Percentiles rank a stretch among this genome's conserved stretches.
Conservation (phyloP, 2,329 filamentous ascomycete genomes). For the Teratosphaeria epicoccoides region DNA sequence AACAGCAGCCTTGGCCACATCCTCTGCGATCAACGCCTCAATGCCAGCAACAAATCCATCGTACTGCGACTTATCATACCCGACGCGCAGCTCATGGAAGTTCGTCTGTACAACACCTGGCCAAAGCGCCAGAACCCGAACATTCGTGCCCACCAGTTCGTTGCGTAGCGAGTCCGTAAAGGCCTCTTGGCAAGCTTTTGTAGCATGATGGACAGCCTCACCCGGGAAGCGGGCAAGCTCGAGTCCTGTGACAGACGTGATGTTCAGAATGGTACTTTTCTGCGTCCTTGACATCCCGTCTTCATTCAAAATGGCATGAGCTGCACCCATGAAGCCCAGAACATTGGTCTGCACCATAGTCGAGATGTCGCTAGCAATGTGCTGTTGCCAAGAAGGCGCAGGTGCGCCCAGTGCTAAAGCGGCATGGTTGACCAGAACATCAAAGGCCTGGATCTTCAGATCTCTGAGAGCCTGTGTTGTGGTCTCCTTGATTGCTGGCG, state of each 20-base stretch:
- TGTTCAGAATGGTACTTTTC: constrained; percentile 38
- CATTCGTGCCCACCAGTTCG: constrained; percentile 38
- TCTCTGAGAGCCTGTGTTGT: constrained; percentile 25
- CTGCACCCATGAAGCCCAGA: constrained; percentile 38
- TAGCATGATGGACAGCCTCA: constrained; percentile 40
- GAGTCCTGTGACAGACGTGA: constrained; percentile 38
- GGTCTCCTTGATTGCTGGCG: constrained; percentile 25
- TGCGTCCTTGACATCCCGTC: constrained; percentile 30
- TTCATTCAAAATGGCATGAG: constrained; percentile 36
- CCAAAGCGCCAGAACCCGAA: constrained; percentile 37
- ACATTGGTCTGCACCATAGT: constrained; percentile 41
- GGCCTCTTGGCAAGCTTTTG: constrained; percentile 38
- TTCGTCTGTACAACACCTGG: constrained; percentile 40
- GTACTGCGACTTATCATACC: constrained; percentile 33
- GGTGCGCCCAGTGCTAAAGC: constrained; percentile 40
- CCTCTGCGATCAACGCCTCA: constrained; percentile 33
- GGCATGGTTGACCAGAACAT: constrained; percentile 40
- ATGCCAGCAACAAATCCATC: constrained; percentile 38
- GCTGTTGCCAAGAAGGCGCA: constrained; percentile 31
- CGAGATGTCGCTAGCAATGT: constrained; percentile 29
- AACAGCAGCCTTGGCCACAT: constrained; percentile 34
- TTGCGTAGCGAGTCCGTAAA: constrained; percentile 41
- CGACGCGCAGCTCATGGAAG: constrained; percentile 39
- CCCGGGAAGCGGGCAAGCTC: constrained; percentile 41
- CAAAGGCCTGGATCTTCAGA: constrained; percentile 26